Evolutionary conservation across 2,329 filamentous ascomycete species (phyloP).

Genomic region (Rhytidhysteron rufulum): DNA sequence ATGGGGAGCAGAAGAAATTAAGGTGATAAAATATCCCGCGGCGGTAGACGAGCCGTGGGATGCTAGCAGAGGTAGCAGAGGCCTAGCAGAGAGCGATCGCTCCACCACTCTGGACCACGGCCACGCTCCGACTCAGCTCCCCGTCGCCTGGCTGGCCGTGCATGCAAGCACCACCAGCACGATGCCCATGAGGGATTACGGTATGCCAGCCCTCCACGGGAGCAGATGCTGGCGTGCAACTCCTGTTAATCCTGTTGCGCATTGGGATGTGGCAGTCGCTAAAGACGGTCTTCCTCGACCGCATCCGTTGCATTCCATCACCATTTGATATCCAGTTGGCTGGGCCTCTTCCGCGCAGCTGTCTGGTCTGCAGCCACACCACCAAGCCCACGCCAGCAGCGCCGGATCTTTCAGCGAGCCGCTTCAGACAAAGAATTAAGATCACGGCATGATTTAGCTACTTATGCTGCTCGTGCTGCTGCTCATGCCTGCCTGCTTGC

Average conservation of each 20-base stretch:
- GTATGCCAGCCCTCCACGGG: conserved; percentile 9
- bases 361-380: conserved; percentile 20
- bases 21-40: no score
- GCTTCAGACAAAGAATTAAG: conserved; percentile 20
- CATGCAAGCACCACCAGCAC: background rate
- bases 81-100: background rate
- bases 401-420: conserved; percentile 10
- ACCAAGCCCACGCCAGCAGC: conserved; percentile 19
- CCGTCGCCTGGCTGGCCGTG: background rate
- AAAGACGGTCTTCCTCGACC: conserved; percentile 2
- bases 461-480: no score
- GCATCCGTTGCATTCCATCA: conserved; percentile 1
- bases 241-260: background rate
- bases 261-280: background rate
- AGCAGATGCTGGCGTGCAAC: background rate
- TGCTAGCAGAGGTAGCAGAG: no score
- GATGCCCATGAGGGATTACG: background rate
- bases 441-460: conserved; percentile 13
- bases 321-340: conserved; percentile 6
- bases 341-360: conserved; percentile 4
- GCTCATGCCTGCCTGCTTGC: no score
- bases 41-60: no score
- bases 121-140: background rate
- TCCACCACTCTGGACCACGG: background rate
- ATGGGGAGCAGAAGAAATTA: no score